Percentiles rank a stretch among this genome's conserved stretches.
Evolutionary conservation across 768 basidiomycete species (phyloP).

Genomic region (Pleurotus sapidus): DNA sequence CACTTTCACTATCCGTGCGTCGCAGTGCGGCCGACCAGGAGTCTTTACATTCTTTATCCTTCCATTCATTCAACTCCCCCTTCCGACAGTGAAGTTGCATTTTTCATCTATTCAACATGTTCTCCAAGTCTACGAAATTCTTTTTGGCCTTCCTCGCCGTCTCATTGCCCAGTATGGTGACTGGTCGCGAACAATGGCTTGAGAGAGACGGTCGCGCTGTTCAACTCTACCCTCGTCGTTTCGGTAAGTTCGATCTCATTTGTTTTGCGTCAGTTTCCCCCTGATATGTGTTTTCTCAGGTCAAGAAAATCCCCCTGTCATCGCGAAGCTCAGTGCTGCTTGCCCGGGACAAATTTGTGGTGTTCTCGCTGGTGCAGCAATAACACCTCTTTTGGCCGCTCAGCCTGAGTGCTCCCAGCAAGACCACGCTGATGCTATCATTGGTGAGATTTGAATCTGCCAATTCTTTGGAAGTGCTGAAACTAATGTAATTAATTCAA

Average conservation of each 20-base stretch:
- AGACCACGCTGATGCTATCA: conserved; percentile 55
- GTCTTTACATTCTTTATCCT: conserved; percentile 6
- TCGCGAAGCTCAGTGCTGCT: conserved; percentile 42
- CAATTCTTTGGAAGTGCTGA: neutral
- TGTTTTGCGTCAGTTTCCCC: neutral
- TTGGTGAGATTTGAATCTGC: conserved; percentile 32
- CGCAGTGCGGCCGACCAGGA: conserved; percentile 8
- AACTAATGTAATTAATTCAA: neutral
- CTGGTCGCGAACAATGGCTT: conserved; percentile 42
- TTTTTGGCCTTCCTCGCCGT: conserved; percentile 18
- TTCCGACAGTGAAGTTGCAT: conserved; percentile 9
- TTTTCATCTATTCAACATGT: conserved; percentile 17
- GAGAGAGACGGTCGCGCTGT: conserved; percentile 46
- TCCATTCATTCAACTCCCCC: conserved; percentile 9
- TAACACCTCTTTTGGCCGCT: conserved; percentile 50
- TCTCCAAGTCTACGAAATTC: conserved; percentile 15
- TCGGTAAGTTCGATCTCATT: conserved; percentile 22
- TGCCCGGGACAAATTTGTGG: conserved; percentile 50
- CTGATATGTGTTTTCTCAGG: conserved; percentile 8
- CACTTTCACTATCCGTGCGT: neutral
- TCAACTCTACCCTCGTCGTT: conserved; percentile 49
- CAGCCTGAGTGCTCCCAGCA: conserved; percentile 55
- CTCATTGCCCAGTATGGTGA: conserved; percentile 17
- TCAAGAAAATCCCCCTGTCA: conserved; percentile 46
- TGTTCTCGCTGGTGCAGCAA: conserved; percentile 44